Evolutionary conservation across 805 yeast species (phyloP).

Genomic region (Candida montana): DNA sequence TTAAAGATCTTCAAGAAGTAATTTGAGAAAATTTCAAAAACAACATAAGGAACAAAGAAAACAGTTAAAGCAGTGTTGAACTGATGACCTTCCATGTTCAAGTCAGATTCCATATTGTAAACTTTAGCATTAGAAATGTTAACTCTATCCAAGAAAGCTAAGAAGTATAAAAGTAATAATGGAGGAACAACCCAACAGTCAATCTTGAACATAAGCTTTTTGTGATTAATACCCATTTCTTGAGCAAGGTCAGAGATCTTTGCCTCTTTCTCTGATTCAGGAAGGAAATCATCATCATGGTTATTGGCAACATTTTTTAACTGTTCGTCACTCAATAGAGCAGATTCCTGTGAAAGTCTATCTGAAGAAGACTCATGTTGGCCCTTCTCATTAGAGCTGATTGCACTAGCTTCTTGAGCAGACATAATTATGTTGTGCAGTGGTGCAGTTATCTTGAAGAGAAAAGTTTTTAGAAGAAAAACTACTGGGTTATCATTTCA

Average conservation of each 20-base stretch:
- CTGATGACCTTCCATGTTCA: constrained; percentile 41
- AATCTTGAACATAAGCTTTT: constrained; percentile 53
- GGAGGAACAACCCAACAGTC: constrained; percentile 71
- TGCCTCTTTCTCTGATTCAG: constrained; percentile 15
- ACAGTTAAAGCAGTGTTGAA: constrained; percentile 42
- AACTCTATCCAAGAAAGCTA: constrained; percentile 76
- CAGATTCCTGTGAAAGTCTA: neutral
- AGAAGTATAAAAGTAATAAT: constrained; percentile 67
- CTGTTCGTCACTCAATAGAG: neutral
- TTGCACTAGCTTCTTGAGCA: neutral
- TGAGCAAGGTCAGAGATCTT: constrained; percentile 34
- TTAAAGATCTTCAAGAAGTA: constrained; percentile 33
- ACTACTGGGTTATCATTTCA: no score
- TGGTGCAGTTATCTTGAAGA: no score
- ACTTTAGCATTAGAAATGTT: constrained; percentile 78
- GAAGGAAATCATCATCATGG: constrained; percentile 12
- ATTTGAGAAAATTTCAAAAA: constrained; percentile 36
- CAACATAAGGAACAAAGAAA: constrained; percentile 41
- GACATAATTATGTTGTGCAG: neutral
- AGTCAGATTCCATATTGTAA: constrained; percentile 57
- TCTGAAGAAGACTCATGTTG: neutral
- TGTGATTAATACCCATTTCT: constrained; percentile 47
- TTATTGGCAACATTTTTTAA: neutral
- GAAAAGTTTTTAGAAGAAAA: neutral
- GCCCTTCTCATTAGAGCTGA: neutral